A percentile compares a stretch with the other conserved stretches of the same genome.
These are phyloP conservation scores for Escallonia herrerae DNA, from an alignment of 129 eudicot genomes.

Conservation along the genomic window DNA sequence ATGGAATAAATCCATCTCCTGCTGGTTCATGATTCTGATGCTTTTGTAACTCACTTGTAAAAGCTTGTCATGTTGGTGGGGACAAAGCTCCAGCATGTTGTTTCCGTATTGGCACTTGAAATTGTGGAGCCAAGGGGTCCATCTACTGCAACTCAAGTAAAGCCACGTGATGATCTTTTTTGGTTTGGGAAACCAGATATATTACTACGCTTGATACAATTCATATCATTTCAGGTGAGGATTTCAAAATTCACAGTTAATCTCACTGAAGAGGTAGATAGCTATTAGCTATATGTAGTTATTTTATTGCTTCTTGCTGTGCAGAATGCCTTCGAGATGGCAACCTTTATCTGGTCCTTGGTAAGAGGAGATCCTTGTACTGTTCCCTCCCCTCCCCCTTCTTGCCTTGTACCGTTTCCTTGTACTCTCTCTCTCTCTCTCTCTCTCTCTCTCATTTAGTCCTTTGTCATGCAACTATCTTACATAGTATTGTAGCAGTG, in stretches of 20 bases:
- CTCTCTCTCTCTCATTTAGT: too few species aligned
- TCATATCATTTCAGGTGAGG: slow-evolving; percentile 89
- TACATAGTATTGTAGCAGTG: neutral
- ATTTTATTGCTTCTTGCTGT: slow-evolving; percentile 2
- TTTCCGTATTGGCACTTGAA: slow-evolving; percentile 89
- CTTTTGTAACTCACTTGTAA: neutral
- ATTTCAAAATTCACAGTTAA: neutral
- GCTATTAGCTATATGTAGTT: neutral
- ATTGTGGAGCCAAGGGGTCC: slow-evolving; percentile 66
- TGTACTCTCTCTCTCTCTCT: too few species aligned
- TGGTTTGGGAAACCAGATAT: slow-evolving; percentile 99
- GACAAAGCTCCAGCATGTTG: slow-evolving; percentile 97
- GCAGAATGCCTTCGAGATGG: slow-evolving; percentile 99
- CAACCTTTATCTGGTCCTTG: slow-evolving; percentile 95
- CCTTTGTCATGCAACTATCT: too few species aligned
- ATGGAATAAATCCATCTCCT: neutral
- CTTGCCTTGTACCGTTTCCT: too few species aligned
- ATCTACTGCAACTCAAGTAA: slow-evolving; percentile 56
- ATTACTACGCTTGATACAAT: slow-evolving; percentile 77
- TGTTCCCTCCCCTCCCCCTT: too few species aligned
- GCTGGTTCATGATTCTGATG: neutral
- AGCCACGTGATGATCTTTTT: slow-evolving; percentile 90
- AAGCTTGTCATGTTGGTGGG: slow-evolving; percentile 93
- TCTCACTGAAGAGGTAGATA: neutral
- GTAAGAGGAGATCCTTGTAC: slow-evolving; percentile 38